Evolutionary conservation across 345 rosid genomes (phyloP).

Genomic region (Sonneratia alba): DNA sequence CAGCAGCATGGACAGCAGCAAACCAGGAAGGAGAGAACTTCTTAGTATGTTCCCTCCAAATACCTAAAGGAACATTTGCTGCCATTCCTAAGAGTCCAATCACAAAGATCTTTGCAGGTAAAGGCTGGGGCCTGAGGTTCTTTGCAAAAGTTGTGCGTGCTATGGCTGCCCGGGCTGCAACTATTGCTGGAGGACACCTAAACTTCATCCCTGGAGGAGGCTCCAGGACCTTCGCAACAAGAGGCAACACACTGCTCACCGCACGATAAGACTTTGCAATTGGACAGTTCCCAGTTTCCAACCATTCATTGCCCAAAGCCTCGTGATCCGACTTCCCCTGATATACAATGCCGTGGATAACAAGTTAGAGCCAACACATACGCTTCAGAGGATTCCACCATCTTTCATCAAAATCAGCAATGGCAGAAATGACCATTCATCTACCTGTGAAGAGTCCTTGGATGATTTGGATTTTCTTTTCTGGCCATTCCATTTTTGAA

Average conservation of each 20-base stretch:
- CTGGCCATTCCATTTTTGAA: constrained; percentile 52
- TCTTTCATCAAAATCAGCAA: not conserved
- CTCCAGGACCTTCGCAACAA: constrained; percentile 67
- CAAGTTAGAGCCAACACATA: not conserved
- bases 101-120: constrained; percentile 68
- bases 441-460: constrained; percentile 54
- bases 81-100: constrained; percentile 97
- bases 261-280: constrained; percentile 88
- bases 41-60: constrained; percentile 92
- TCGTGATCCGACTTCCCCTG: constrained; percentile 68
- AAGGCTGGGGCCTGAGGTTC: constrained; percentile 90
- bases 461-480: constrained; percentile 18
- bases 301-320: constrained; percentile 71
- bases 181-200: constrained; percentile 66
- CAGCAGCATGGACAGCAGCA: constrained; percentile 86
- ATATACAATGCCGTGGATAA: constrained; percentile 8
- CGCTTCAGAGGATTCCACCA: not conserved
- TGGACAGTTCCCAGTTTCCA: constrained; percentile 81
- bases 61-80: constrained; percentile 74
- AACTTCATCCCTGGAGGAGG: constrained; percentile 67
- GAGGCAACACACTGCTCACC: constrained; percentile 67
- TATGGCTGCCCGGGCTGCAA: constrained; percentile 86
- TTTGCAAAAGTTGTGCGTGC: constrained; percentile 78
- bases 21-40: constrained; percentile 86
- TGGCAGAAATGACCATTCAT: not conserved